Conservation (phyloP, 2,329 filamentous ascomycete species). For the Juglanconis sp. region DNA sequence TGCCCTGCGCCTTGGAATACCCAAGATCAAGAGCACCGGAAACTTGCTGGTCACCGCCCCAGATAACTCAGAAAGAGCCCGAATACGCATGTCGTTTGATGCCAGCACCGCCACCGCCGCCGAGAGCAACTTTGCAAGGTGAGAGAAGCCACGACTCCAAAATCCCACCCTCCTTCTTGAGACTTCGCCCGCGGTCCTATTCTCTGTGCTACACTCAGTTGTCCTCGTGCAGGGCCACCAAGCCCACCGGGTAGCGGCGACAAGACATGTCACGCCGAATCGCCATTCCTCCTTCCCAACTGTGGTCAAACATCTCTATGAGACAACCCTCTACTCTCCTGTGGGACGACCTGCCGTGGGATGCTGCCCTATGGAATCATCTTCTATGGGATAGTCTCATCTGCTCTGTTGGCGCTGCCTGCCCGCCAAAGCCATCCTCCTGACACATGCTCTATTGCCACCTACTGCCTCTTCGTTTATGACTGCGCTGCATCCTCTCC, state of each 20-base stretch:
- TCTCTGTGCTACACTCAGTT: constrained; percentile 2
- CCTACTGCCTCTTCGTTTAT: not conserved
- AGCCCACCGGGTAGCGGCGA: too few relatives aligned
- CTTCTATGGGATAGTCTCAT: too few relatives aligned
- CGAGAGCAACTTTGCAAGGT: constrained; percentile 74
- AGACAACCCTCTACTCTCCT: too few relatives aligned
- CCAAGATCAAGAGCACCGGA: constrained; percentile 65
- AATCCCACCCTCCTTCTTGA: constrained; percentile 5
- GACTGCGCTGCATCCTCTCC: constrained; percentile 1
- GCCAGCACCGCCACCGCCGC: constrained; percentile 59
- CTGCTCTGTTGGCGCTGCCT: not conserved
- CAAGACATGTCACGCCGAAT: too few relatives aligned
- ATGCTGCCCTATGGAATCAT: too few relatives aligned
- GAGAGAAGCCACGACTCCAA: constrained; percentile 30
- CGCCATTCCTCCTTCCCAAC: too few relatives aligned
- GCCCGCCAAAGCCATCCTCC: constrained; percentile 7
- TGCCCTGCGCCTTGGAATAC: constrained; percentile 43
- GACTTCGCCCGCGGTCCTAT: not conserved
- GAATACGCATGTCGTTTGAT: constrained; percentile 75
- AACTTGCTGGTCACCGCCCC: constrained; percentile 48
- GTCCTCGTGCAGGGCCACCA: not conserved
- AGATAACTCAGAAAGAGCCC: constrained; percentile 54
- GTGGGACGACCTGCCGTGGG: too few relatives aligned
- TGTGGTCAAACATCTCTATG: too few relatives aligned
- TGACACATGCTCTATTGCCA: constrained; percentile 21